Evolutionary conservation across 768 basidiomycete genomes (phyloP), one percentile per base, ranked within the genome.

Genomic region (Leccinum truebloodii): DNA sequence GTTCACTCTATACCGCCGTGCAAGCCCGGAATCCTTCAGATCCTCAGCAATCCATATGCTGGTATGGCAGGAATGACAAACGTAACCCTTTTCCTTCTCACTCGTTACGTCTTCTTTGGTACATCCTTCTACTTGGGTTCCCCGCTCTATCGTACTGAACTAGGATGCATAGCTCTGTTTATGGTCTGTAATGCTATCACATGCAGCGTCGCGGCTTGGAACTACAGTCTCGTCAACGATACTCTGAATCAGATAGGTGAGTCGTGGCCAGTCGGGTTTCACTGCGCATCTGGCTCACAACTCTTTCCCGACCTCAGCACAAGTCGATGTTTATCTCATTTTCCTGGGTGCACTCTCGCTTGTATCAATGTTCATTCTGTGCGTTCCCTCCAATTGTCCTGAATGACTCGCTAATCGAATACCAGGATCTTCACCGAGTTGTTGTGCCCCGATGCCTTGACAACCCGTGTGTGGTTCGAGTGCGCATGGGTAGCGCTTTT

Each of bases 381-480:
- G 58, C 58, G 85, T 76, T 57, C 39, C 48, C 34, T 4, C 41
- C 18, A 41, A 41, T 53, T 9, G 2, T n/a, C 8, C 13, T 18
- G n/a, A 6, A 57, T 55, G 32, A 57, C 57, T 58, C 51, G 64
- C 26, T 44, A 39, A 65, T 14, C 30, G 18, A 54, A n/a, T 57
- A 20, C 20, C 52, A 84, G 83, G 68, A 79, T 82, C 50, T 86
- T 87, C 62, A 70, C 84, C 41, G 88, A 90, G 71, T 71, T 90
- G 37, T 66, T 82, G 24, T 78, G 79, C 20, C 78, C 75, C 61
- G 75, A 81, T 69, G 72, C 82, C 7, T 69, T 87, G 49, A 79
- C 84, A 22, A 80, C 81, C 24, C 81, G 79, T 18, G 83, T 90
- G 16, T 89, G 87, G 86, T 87, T 90, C 63, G 90, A 92, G 69